Evolutionary conservation across 176 grass and related monocot species (phyloP).

Genomic region (Juncus effusus): DNA sequence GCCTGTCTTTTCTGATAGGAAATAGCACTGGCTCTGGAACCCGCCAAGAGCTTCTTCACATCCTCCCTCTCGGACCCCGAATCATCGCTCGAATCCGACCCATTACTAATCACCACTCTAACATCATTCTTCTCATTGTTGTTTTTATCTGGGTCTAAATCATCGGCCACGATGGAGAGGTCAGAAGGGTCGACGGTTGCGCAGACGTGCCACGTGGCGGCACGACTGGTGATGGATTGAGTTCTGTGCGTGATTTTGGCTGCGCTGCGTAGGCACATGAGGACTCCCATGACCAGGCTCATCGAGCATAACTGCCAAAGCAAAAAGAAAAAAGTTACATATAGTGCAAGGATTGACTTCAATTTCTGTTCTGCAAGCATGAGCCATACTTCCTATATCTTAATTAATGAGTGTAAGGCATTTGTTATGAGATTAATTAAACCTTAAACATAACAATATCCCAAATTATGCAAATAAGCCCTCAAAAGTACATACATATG

Average conservation of each 20-base stretch:
- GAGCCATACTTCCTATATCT: too few species aligned
- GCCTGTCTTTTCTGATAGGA: constrained; percentile 91
- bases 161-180: not conserved
- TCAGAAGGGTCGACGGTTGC: constrained; percentile 61
- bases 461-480: too few species aligned
- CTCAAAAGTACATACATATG: too few species aligned
- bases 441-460: too few species aligned
- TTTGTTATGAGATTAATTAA: too few species aligned
- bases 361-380: not conserved
- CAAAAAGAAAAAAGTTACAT: not conserved
- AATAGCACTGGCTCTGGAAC: constrained; percentile 39
- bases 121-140: not conserved
- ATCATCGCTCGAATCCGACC: not conserved
- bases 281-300: constrained; percentile 59
- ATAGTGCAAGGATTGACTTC: not conserved
- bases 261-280: constrained; percentile 76
- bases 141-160: not conserved
- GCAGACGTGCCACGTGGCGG: constrained; percentile 73
- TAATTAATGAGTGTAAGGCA: too few species aligned
- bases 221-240: constrained; percentile 77
- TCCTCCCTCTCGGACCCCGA: not conserved
- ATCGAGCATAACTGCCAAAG: constrained; percentile 60
- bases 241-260: constrained; percentile 96
- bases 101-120: not conserved
- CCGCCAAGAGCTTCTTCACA: constrained; percentile 14